These are phyloP conservation scores for Pleurotus ostreatus DNA, from an alignment of 768 basidiomycete species.

Conservation along the genomic window DNA sequence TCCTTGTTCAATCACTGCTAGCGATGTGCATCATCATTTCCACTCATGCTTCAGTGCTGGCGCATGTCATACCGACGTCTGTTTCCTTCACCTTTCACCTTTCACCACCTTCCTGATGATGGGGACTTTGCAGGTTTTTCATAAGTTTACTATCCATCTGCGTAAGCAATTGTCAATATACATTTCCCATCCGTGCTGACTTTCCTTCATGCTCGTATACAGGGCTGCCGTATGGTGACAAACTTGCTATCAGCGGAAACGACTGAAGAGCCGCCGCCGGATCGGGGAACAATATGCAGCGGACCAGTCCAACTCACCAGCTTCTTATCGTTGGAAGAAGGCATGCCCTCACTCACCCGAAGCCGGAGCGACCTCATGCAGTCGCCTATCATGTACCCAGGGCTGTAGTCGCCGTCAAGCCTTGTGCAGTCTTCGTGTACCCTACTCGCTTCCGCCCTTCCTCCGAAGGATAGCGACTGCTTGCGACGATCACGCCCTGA, in stretches of 20 bases:
- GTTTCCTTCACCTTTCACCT: neutral
- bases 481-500: no score
- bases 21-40: neutral
- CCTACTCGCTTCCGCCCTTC: no score
- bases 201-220: neutral
- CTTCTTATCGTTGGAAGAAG: slow-evolving; percentile 1
- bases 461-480: no score
- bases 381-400: no score
- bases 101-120: neutral
- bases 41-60: neutral
- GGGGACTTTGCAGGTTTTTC: neutral
- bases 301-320: slow-evolving; percentile 1
- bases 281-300: neutral
- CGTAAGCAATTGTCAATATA: neutral
- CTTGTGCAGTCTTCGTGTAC: no score
- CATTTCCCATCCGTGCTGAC: neutral
- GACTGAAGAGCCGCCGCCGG: neutral
- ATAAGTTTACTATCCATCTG: slow-evolving; percentile 2
- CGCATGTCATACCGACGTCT: slow-evolving; percentile 3
- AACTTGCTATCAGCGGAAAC: neutral
- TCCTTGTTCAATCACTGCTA: neutral
- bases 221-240: slow-evolving; percentile 7
- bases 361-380: no score
- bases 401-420: no score
- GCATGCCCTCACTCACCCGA: neutral